These are phyloP conservation scores for Pyricularia pennisetigena DNA, from an alignment of 2,329 filamentous ascomycete genomes.

Conservation along the genomic window DNA sequence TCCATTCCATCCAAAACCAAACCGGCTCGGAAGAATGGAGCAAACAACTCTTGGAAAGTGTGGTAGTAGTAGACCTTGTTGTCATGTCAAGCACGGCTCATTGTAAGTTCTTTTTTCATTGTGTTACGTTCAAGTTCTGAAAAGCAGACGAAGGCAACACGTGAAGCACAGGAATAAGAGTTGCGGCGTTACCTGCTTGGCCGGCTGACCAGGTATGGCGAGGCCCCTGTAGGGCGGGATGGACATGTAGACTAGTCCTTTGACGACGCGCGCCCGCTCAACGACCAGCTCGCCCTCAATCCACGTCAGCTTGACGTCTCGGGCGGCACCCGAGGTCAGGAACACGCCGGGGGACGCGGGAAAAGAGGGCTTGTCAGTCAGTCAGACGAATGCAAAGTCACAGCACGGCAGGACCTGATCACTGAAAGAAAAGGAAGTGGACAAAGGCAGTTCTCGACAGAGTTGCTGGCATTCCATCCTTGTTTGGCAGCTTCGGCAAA, in stretches of 20 bases:
- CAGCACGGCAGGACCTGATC: too few relatives aligned
- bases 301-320: conserved; percentile 26
- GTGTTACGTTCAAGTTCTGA: too few relatives aligned
- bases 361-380: neutral
- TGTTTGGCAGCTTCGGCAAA: conserved; percentile 28
- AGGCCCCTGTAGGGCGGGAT: conserved; percentile 27
- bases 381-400: neutral
- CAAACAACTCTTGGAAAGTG: conserved; percentile 3
- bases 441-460: conserved; percentile 7
- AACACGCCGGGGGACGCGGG: conserved; percentile 23
- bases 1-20: conserved; percentile 35
- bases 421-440: too few relatives aligned
- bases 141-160: neutral
- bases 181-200: conserved; percentile 19
- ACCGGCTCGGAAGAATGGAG: conserved; percentile 29
- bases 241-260: conserved; percentile 32
- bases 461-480: conserved; percentile 26
- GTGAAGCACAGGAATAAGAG: neutral
- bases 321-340: conserved; percentile 31
- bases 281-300: conserved; percentile 24
- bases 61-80: conserved; percentile 8
- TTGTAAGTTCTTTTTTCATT: neutral
- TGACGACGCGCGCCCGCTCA: conserved; percentile 25
- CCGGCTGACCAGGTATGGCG: conserved; percentile 22
- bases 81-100: neutral